Evolutionary conservation across 306 rosid genomes (phyloP).

Genomic region (Fragaria nilgerrensis): DNA sequence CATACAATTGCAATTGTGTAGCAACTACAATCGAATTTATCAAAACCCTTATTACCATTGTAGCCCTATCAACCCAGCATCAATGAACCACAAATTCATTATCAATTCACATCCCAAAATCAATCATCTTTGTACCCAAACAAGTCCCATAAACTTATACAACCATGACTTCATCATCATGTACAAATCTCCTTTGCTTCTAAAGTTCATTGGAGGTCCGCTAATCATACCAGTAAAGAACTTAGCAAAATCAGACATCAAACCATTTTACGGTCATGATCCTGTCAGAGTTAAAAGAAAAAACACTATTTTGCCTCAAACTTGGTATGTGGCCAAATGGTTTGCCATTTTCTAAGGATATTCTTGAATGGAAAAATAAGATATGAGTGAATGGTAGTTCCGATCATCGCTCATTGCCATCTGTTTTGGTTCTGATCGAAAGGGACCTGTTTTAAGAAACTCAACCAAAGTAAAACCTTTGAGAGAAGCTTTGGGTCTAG

Average conservation of each 20-base stretch:
- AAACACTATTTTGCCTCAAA: neutral
- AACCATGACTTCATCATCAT: neutral
- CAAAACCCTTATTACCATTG: neutral
- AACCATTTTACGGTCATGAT: neutral
- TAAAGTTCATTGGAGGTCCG: neutral
- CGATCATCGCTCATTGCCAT: neutral
- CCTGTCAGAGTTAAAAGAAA: neutral
- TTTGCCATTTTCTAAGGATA: neutral
- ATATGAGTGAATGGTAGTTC: neutral
- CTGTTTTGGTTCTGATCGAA: neutral
- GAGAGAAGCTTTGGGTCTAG: neutral
- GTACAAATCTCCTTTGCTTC: neutral
- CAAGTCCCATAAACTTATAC: neutral
- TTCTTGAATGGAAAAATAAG: no score
- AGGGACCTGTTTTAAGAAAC: neutral
- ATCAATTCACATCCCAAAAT: neutral
- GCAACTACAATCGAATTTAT: neutral
- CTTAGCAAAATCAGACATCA: neutral
- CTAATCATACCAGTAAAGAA: neutral
- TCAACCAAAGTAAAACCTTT: neutral
- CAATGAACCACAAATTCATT: neutral
- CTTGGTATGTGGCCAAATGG: neutral
- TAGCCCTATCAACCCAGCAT: neutral
- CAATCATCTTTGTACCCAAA: neutral
- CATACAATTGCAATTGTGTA: neutral